Percentiles rank a stretch among this genome's conserved stretches.
These are phyloP conservation scores for Garcileccinum viscosum DNA, from an alignment of 1,284 basidiomycete species.

Conservation along the genomic window DNA sequence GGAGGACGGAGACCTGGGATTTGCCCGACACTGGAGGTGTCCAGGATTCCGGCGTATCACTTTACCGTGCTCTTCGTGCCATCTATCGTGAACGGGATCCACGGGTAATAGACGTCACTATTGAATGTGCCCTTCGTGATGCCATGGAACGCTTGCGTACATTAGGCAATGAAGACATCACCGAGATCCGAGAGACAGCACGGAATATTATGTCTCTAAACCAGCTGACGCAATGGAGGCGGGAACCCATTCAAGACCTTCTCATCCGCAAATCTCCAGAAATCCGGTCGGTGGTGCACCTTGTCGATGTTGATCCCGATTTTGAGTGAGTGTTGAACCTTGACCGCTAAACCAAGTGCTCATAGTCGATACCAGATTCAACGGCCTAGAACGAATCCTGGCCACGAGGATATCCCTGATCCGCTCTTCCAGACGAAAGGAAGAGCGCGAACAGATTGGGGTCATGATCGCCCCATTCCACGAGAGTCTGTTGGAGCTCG, in stretches of 20 bases:
- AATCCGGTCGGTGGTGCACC: slow-evolving; percentile 45
- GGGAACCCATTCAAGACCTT: slow-evolving; percentile 43
- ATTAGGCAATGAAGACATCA: slow-evolving; percentile 78
- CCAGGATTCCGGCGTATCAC: slow-evolving; percentile 57
- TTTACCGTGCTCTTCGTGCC: slow-evolving; percentile 83
- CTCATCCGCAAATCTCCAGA: slow-evolving; percentile 45
- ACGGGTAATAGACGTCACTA: slow-evolving; percentile 49
- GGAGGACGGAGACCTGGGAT: slow-evolving; percentile 94
- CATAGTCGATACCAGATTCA: slow-evolving; percentile 64
- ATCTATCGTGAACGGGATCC: slow-evolving; percentile 76
- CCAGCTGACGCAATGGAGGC: slow-evolving; percentile 71
- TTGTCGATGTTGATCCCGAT: slow-evolving; percentile 55
- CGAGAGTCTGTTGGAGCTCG: slow-evolving; percentile 60
- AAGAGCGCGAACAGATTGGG: slow-evolving; percentile 77
- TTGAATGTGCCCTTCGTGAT: slow-evolving; percentile 57
- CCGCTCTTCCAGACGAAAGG: slow-evolving; percentile 67
- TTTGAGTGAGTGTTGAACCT: slow-evolving; percentile 66
- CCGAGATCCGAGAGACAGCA: slow-evolving; percentile 70
- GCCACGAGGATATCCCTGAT: slow-evolving; percentile 87
- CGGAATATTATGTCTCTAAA: slow-evolving; percentile 80
- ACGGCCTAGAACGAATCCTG: slow-evolving; percentile 77
- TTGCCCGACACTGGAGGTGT: slow-evolving; percentile 66
- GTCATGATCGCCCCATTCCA: slow-evolving; percentile 64
- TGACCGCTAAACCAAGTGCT: slow-evolving; percentile 10
- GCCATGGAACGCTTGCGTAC: slow-evolving; percentile 72